phyloP scores from a whole-genome alignment of 2,329 filamentous ascomycete genomes.

The Penicillium sp. region DNA sequence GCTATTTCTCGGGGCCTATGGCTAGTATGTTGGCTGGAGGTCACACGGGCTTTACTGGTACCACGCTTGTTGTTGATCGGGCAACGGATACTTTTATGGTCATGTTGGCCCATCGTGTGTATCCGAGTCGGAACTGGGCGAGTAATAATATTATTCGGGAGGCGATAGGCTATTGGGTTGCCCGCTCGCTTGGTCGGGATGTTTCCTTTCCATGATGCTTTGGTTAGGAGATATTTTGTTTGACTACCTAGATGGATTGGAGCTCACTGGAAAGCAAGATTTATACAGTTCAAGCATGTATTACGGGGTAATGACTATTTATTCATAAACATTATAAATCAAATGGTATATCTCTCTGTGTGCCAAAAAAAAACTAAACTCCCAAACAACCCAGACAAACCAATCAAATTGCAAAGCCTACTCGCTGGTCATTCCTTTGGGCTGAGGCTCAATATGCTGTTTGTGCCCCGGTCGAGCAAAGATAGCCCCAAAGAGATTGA shows the following conservation, averaged over 20 bases:
- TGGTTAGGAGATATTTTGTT: not conserved
- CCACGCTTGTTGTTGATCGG: slow-evolving; percentile 27
- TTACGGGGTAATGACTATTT: not conserved
- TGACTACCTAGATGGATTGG: not conserved
- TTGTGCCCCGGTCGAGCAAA: slow-evolving; percentile 21
- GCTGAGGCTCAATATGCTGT: slow-evolving; percentile 8
- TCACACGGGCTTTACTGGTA: slow-evolving; percentile 29
- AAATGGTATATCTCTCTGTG: slow-evolving; percentile 1
- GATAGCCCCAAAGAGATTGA: slow-evolving; percentile 25
- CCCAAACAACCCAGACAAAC: not conserved
- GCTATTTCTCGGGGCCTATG: too few relatives aligned
- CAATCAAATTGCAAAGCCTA: not conserved
- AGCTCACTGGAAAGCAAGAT: not conserved
- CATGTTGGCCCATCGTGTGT: slow-evolving; percentile 26
- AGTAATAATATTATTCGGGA: not conserved
- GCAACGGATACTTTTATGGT: slow-evolving; percentile 25
- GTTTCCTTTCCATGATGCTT: not conserved
- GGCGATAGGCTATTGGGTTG: not conserved
- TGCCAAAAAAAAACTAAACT: not conserved
- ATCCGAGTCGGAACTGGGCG: slow-evolving; percentile 20
- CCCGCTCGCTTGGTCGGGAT: not conserved
- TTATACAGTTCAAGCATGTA: not conserved
- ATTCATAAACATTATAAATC: not conserved
- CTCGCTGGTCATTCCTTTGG: not conserved
- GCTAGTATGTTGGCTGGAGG: too few relatives aligned